Evolutionary conservation across 345 rosid genomes (phyloP).

Genomic region (Corymbia maculata): DNA sequence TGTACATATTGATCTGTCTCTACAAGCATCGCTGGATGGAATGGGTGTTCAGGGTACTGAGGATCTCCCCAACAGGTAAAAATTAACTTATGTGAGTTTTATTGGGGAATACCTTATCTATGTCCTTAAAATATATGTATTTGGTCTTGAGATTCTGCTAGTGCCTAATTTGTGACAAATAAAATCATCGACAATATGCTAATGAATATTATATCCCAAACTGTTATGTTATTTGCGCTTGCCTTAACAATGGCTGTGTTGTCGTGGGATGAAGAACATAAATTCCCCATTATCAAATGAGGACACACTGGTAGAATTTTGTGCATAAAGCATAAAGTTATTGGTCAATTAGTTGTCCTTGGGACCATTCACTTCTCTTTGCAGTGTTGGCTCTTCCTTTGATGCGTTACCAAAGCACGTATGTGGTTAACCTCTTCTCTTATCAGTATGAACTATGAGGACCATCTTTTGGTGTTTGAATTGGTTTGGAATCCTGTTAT

Average conservation of each 20-base stretch:
- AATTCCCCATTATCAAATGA: background rate
- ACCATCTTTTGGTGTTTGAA: background rate
- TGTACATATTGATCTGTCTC: constrained; percentile 65
- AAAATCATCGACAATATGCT: background rate
- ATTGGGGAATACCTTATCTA: background rate
- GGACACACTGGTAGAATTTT: background rate
- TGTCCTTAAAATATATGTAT: background rate
- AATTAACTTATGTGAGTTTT: background rate
- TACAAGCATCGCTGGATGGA: constrained; percentile 57
- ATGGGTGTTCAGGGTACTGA: constrained; percentile 23
- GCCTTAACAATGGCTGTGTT: background rate
- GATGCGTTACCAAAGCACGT: background rate
- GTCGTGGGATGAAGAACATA: background rate
- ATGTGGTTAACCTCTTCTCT: background rate
- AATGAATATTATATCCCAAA: background rate
- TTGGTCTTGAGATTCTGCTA: background rate
- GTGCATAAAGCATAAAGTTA: background rate
- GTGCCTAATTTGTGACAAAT: background rate
- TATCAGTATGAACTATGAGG: background rate
- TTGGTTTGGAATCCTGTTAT: background rate
- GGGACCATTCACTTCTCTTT: background rate
- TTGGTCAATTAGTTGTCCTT: background rate
- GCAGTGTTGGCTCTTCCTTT: background rate
- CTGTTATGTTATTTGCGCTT: background rate
- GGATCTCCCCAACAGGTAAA: constrained; percentile 44